A percentile compares a stretch with the other conserved stretches of the same genome.
Evolutionary conservation across 2,329 filamentous ascomycete genomes (phyloP).

Genomic region (Nemania abortiva): DNA sequence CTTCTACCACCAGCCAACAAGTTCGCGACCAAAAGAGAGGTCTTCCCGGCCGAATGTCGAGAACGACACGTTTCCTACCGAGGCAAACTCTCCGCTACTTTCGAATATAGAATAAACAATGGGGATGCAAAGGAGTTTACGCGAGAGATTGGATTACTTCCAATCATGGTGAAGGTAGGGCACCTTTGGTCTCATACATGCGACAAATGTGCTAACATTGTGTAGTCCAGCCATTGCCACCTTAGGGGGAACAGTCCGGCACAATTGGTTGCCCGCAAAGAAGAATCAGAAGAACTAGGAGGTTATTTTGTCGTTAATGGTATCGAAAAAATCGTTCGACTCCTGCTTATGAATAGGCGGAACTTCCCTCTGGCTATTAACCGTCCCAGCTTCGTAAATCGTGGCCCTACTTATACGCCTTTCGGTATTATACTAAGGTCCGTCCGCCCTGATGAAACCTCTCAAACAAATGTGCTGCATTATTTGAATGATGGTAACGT

Average conservation of each 20-base stretch:
- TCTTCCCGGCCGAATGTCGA: conserved; percentile 92
- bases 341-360: conserved; percentile 88
- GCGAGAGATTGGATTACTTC: conserved; percentile 87
- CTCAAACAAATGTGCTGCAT: conserved; percentile 96
- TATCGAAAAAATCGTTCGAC: conserved; percentile 94
- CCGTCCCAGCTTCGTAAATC: conserved; percentile 87
- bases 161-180: conserved; percentile 89
- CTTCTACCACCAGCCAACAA: conserved; percentile 86
- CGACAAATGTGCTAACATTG: conserved; percentile 28
- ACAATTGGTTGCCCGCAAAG: conserved; percentile 85
- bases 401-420: conserved; percentile 88
- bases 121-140: conserved; percentile 85
- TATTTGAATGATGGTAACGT: conserved; percentile 96
- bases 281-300: conserved; percentile 95
- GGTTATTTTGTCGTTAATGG: conserved; percentile 99
- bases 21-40: conserved; percentile 80
- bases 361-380: conserved; percentile 97
- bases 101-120: conserved; percentile 90
- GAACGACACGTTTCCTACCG: conserved; percentile 93
- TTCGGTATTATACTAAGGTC: conserved; percentile 92
- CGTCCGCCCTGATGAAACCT: conserved; percentile 96
- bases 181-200: background rate
- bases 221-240: conserved; percentile 87
- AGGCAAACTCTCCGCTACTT: conserved; percentile 83
- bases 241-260: conserved; percentile 87